Conservation (phyloP, 805 yeast genomes). For the Yamadazyma philogaea region DNA sequence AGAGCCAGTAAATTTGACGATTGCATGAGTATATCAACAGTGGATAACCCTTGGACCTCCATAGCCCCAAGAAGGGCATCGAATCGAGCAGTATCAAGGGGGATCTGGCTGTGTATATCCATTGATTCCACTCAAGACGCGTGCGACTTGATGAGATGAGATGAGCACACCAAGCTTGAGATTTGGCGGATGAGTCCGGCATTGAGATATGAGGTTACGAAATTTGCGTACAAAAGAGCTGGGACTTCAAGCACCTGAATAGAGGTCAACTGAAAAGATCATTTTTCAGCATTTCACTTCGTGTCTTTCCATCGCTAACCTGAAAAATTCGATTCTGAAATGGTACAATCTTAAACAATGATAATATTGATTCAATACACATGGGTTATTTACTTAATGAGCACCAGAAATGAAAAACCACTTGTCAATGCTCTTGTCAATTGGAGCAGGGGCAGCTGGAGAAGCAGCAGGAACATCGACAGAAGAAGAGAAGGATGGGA, state of each 20-base stretch:
- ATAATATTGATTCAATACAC: not conserved
- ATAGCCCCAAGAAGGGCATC: constrained; percentile 17
- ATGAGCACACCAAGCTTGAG: too few species aligned
- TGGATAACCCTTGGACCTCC: constrained; percentile 23
- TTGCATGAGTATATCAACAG: constrained; percentile 23
- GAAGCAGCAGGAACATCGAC: constrained; percentile 65
- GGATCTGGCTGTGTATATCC: constrained; percentile 6
- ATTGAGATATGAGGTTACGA: not conserved
- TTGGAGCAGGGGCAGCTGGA: constrained; percentile 82
- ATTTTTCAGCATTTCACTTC: too few species aligned
- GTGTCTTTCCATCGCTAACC: too few species aligned
- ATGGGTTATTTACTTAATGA: constrained; percentile 25
- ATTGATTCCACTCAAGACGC: constrained; percentile 1
- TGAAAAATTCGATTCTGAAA: not conserved
- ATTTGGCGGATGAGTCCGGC: too few species aligned
- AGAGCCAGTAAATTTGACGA: constrained; percentile 15
- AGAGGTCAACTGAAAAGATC: too few species aligned
- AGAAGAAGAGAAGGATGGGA: constrained; percentile 50
- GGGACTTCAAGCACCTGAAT: too few species aligned
- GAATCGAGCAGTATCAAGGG: constrained; percentile 10
- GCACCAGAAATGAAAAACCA: constrained; percentile 97
- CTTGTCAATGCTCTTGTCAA: constrained; percentile 94
- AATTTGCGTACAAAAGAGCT: too few species aligned
- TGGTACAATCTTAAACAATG: not conserved
- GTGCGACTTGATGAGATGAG: too few species aligned